Conservation (phyloP, 345 rosid genomes). For the Euclidium syriacum region DNA sequence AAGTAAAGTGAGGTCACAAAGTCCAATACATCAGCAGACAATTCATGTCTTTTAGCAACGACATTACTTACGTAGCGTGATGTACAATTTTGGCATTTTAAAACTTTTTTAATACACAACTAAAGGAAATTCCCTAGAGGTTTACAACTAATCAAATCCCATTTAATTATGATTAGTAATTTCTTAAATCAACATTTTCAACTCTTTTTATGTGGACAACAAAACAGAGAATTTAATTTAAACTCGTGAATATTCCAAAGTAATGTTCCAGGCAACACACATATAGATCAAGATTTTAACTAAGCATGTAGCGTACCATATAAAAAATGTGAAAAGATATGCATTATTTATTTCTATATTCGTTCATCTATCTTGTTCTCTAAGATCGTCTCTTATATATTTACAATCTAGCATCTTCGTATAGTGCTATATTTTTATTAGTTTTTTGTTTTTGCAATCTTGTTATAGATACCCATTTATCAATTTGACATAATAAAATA, state of each 20-base stretch:
- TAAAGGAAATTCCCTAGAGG: constrained; percentile 22
- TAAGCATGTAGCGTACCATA: neutral
- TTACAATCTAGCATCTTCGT: neutral
- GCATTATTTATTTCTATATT: neutral
- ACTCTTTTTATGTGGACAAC: constrained; percentile 24
- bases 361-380: neutral
- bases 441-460: too few species aligned
- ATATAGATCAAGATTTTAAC: neutral
- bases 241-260: constrained; percentile 34
- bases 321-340: neutral
- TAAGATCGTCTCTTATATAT: neutral
- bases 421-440: too few species aligned
- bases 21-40: constrained; percentile 34
- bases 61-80: constrained; percentile 28
- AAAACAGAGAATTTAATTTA: neutral
- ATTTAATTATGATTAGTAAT: constrained; percentile 17
- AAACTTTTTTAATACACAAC: neutral
- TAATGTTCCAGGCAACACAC: constrained; percentile 19
- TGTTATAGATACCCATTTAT: too few species aligned
- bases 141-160: constrained; percentile 23
- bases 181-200: constrained; percentile 9
- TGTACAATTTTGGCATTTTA: constrained; percentile 31
- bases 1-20: constrained; percentile 30
- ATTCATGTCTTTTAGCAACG: constrained; percentile 28
- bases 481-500: neutral